Percentiles rank a stretch among this genome's conserved stretches.
These are phyloP conservation scores for Salix exigua DNA, from an alignment of 345 rosid species.

Conservation along the genomic window DNA sequence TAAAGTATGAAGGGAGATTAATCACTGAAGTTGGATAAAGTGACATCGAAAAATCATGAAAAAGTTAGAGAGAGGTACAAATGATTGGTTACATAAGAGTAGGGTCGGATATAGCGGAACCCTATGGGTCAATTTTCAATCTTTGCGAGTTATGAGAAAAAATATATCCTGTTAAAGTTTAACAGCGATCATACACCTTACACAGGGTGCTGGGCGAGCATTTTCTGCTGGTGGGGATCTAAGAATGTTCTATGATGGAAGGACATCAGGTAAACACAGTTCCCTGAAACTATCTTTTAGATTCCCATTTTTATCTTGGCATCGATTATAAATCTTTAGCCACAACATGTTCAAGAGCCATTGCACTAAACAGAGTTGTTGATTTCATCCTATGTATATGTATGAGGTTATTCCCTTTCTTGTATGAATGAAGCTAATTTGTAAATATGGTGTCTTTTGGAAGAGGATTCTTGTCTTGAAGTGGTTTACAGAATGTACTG, in stretches of 20 bases:
- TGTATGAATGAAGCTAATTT: background rate
- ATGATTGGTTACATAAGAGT: no score
- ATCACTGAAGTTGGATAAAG: no score
- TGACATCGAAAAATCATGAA: no score
- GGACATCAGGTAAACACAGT: conserved; percentile 54
- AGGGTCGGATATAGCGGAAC: background rate
- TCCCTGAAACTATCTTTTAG: conserved; percentile 1
- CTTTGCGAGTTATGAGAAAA: no score
- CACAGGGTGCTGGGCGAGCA: conserved; percentile 85
- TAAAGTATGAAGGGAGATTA: background rate
- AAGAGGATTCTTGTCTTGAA: conserved; percentile 89
- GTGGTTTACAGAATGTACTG: conserved; percentile 95
- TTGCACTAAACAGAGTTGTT: background rate
- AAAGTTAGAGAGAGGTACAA: no score
- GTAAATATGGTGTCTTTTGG: conserved; percentile 13
- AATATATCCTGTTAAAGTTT: background rate
- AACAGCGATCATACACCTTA: background rate
- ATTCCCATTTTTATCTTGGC: background rate
- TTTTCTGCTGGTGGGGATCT: conserved; percentile 98
- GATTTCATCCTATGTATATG: background rate
- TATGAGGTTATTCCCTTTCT: conserved; percentile 2
- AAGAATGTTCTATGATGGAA: conserved; percentile 78
- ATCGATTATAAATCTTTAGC: background rate
- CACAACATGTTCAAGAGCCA: background rate
- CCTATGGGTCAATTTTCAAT: background rate